Base-by-base conservation (phyloP, 495 filamentous ascomycete species). In the Staphylotrichum tortipilum region DNA sequence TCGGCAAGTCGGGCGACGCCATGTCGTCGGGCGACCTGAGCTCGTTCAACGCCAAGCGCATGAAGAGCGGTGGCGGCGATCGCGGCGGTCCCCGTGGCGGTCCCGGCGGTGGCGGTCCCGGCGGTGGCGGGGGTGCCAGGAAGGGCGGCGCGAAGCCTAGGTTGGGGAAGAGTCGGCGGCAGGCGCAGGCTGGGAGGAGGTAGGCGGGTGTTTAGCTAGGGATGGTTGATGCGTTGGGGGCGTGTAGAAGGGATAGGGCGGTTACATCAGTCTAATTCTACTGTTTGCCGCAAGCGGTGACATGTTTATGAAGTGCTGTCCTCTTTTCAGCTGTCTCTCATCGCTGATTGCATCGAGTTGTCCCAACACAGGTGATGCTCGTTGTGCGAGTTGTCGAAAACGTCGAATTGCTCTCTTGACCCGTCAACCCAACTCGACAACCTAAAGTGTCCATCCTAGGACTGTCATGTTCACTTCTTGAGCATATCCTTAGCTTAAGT, bases 1-100 rank as follows among this genome's bases (percentile, higher is more conserved):
- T 84, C 65, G 64, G 75, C 33, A 98, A 98, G 78, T 94, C 88
- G 51, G 85, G 85, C 46, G 90, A 95, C 69, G 88, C 89, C 36
- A 62, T 71, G 26, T 88, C 82, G 46, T 87, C 78, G 41, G 82
- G 77, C 47, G 94, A 97, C 69, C 58, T 94, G 62, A 78, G 79
- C 53, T 77, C 75, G 6, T 96, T 90, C 72, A 89, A 80, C 37
- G 73, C 65, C 18, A 88, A 82, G 78, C 84, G 83, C 75, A 94
- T 94, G 85, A 95, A 94, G 75, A 67, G 49, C 21, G 57, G 59
- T 23, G 55, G 46, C 44, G 36, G 47, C 42, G 43, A 40, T 23
- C 30, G 30, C 3, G 30, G 26, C 9, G 26, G 26, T 29, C 26
- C 5, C 26, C 26, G 26, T 10, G 26, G 26, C 26, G 26, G 26